These are phyloP conservation scores for Trichosphaerium sp. DNA, from an alignment of 78 protist species.

Conservation along the genomic window DNA sequence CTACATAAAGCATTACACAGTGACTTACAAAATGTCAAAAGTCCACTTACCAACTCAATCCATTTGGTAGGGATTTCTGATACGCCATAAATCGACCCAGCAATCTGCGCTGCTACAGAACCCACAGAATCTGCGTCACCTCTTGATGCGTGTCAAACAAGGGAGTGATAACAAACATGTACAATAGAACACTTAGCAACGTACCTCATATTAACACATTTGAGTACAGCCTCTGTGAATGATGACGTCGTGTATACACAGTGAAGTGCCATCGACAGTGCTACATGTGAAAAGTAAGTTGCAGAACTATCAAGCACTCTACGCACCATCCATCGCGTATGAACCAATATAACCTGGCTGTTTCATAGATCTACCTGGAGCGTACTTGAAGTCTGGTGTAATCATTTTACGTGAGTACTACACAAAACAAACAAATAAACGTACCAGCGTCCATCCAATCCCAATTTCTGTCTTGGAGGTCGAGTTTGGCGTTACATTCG, in stretches of 20 bases:
- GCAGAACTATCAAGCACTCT: no score
- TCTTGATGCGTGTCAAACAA: no score
- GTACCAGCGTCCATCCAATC: not conserved
- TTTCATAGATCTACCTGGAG: not conserved
- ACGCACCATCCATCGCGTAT: constrained; percentile 46
- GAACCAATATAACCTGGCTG: constrained; percentile 37
- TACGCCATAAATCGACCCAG: constrained; percentile 10
- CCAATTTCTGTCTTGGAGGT: constrained; percentile 25
- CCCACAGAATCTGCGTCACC: constrained; percentile 22
- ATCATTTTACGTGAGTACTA: no score
- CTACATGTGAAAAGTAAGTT: no score
- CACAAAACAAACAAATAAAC: no score
- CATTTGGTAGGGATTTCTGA: not conserved
- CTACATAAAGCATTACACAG: not conserved
- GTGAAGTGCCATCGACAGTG: constrained; percentile 31
- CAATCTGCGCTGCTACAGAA: constrained; percentile 4
- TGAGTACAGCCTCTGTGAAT: not conserved
- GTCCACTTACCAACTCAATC: not conserved
- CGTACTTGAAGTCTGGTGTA: not conserved
- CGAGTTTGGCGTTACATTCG: not conserved
- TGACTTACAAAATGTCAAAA: not conserved
- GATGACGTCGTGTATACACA: constrained; percentile 11
- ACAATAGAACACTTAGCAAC: no score
- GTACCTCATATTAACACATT: constrained; percentile 7
- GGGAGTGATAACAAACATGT: no score